Conservation (phyloP, 805 yeast genomes). For the Tetrapisispora namnaoensis region DNA sequence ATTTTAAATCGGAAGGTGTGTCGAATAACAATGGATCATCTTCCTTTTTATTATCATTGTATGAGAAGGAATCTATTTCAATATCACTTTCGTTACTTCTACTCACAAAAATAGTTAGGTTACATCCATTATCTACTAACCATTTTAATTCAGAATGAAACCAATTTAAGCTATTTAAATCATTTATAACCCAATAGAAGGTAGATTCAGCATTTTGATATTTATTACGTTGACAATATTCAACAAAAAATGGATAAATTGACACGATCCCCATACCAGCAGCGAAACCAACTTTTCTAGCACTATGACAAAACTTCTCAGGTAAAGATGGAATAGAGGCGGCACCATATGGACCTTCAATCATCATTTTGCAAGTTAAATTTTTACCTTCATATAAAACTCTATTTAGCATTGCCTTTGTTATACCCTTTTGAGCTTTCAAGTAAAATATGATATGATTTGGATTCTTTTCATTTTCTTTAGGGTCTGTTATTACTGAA, state of each 20-base stretch:
- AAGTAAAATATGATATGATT: slow-evolving; percentile 33
- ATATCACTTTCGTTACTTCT: slow-evolving; percentile 3
- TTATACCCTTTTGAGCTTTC: slow-evolving; percentile 50
- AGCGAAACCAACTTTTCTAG: slow-evolving; percentile 35
- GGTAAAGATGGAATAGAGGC: slow-evolving; percentile 21
- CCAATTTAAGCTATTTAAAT: slow-evolving; percentile 41
- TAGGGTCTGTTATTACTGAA: slow-evolving; percentile 38
- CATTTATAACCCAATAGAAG: slow-evolving; percentile 57
- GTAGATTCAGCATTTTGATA: slow-evolving; percentile 25
- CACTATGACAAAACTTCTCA: slow-evolving; percentile 28
- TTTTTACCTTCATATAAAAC: slow-evolving; percentile 24
- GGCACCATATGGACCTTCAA: slow-evolving; percentile 60
- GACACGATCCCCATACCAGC: slow-evolving; percentile 50
- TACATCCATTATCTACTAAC: slow-evolving; percentile 25
- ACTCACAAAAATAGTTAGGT: slow-evolving; percentile 12
- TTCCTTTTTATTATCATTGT: neutral
- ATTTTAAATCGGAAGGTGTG: slow-evolving; percentile 4
- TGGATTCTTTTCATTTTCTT: slow-evolving; percentile 25
- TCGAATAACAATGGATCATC: neutral
- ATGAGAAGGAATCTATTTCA: slow-evolving; percentile 2
- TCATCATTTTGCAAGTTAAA: slow-evolving; percentile 31
- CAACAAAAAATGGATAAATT: slow-evolving; percentile 34
- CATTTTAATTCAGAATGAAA: slow-evolving; percentile 35
- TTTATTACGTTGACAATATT: slow-evolving; percentile 14
- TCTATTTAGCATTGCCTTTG: slow-evolving; percentile 33